A percentile compares a stretch with the other conserved stretches of the same genome.
These are phyloP conservation scores for Phialemonium atrogriseum DNA, from an alignment of 2,329 filamentous ascomycete species.

Conservation along the genomic window DNA sequence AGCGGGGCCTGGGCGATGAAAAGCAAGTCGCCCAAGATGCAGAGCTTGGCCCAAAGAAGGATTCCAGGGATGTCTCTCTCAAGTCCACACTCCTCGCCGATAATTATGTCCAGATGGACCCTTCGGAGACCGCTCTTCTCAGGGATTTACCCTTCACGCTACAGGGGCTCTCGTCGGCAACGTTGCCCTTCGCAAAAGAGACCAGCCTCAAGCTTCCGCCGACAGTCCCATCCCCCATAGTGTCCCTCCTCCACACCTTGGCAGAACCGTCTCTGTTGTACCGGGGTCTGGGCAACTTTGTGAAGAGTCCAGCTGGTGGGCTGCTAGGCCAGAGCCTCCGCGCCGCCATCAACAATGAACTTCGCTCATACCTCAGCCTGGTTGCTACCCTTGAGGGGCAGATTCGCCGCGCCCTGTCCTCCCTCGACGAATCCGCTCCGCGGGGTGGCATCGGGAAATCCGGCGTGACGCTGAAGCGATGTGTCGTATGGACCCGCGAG, in stretches of 20 bases:
- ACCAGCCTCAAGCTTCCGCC: constrained; percentile 67
- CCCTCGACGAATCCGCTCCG: constrained; percentile 60
- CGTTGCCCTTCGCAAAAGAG: constrained; percentile 65
- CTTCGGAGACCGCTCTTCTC: constrained; percentile 58
- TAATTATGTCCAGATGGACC: constrained; percentile 48
- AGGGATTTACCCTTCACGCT: constrained; percentile 86
- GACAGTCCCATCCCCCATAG: constrained; percentile 72
- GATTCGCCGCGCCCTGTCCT: constrained; percentile 72
- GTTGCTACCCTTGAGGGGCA: constrained; percentile 90
- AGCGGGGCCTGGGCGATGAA: constrained; percentile 26
- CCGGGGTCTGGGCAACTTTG: constrained; percentile 68
- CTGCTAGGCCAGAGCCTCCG: constrained; percentile 88
- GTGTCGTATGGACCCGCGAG: constrained; percentile 94
- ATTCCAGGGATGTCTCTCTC: constrained; percentile 41
- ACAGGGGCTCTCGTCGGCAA: constrained; percentile 83
- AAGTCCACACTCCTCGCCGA: constrained; percentile 50
- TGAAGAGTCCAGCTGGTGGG: constrained; percentile 71
- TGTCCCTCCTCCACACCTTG: constrained; percentile 80
- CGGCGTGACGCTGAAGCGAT: constrained; percentile 89
- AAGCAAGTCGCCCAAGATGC: constrained; percentile 5
- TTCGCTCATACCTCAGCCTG: constrained; percentile 81
- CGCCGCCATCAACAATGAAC: constrained; percentile 74
- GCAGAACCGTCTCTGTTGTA: constrained; percentile 94
- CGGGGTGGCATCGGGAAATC: constrained; percentile 70
- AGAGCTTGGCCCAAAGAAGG: constrained; percentile 15